Conservation (phyloP, 148 eudicot genomes). For the Chenopodium formosanum region DNA sequence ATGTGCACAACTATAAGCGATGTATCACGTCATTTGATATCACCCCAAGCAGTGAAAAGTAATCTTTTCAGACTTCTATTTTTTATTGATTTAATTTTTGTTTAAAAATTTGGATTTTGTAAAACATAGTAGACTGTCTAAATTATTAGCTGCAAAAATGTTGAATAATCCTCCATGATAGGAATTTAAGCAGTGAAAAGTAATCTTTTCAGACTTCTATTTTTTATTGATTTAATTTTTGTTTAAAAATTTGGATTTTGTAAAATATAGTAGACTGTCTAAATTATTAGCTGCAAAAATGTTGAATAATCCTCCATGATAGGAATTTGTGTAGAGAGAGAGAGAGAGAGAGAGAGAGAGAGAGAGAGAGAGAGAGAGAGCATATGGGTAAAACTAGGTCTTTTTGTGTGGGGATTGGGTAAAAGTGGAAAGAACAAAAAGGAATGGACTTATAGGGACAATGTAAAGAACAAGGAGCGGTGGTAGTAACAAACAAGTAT, state of each 20-base stretch:
- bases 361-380: no score
- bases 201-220: conserved; percentile 19
- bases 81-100: not conserved
- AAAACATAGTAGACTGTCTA: not conserved
- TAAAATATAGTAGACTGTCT: not conserved
- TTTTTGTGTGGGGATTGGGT: no score
- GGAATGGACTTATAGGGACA: no score
- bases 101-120: not conserved
- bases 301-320: not conserved
- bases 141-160: not conserved
- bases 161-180: not conserved
- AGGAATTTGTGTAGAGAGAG: not conserved
- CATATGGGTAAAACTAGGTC: no score
- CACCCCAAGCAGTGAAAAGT: conserved; percentile 67
- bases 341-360: no score
- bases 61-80: conserved; percentile 1
- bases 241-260: not conserved
- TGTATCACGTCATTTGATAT: conserved; percentile 56
- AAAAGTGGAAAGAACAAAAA: no score
- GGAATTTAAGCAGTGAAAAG: conserved; percentile 53
- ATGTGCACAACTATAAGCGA: conserved; percentile 83
- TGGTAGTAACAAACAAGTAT: not conserved
- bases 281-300: not conserved
- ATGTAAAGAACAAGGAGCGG: no score
- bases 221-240: not conserved